phyloP scores from a whole-genome alignment of 345 rosid genomes.

The Erodium maritimum region DNA sequence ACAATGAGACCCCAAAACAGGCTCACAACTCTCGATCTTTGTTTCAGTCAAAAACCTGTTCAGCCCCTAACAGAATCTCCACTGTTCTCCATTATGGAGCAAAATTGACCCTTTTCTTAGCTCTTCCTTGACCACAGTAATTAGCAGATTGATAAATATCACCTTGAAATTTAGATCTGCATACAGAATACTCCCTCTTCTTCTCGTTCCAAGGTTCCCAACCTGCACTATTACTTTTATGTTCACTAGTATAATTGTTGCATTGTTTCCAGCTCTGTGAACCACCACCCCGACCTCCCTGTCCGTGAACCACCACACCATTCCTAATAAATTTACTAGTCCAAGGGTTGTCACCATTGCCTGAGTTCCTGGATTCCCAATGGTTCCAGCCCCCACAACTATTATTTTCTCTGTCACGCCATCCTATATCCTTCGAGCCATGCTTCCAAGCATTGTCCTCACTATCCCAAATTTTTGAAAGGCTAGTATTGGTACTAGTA shows the following conservation, averaged over 20 bases:
- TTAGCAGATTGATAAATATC: slow-evolving; percentile 19
- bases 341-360: slow-evolving; percentile 16
- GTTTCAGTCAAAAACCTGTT: too few species aligned
- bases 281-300: slow-evolving; percentile 12
- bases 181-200: slow-evolving; percentile 39
- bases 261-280: slow-evolving; percentile 18
- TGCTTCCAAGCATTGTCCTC: slow-evolving; percentile 12
- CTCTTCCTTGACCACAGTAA: slow-evolving; percentile 16
- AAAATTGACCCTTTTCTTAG: slow-evolving; percentile 37
- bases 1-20: not conserved
- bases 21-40: not conserved
- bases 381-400: slow-evolving; percentile 20
- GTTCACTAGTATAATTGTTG: slow-evolving; percentile 11
- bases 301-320: slow-evolving; percentile 10
- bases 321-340: slow-evolving; percentile 5
- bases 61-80: not conserved
- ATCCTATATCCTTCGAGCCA: slow-evolving; percentile 11
- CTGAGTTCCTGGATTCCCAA: slow-evolving; percentile 10
- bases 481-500: too few species aligned
- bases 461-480: not conserved
- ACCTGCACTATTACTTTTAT: slow-evolving; percentile 17
- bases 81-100: not conserved
- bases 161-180: slow-evolving; percentile 26
- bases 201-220: slow-evolving; percentile 29
- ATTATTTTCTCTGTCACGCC: slow-evolving; percentile 13